Evolutionary conservation across 345 rosid genomes (phyloP), one percentile per base, ranked within the genome.

Genomic region (Populus nigra): DNA sequence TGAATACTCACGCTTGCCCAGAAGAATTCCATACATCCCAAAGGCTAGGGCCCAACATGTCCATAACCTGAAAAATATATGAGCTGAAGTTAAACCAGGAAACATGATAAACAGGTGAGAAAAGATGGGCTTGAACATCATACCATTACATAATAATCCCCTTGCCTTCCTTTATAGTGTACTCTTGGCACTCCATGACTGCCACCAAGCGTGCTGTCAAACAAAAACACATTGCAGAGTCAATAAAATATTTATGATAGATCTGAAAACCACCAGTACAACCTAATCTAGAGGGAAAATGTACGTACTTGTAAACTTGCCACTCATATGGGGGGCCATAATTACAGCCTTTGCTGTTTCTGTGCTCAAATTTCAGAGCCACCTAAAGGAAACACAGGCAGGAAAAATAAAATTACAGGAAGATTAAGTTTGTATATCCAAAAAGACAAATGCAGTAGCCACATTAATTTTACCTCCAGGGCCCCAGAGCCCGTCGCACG

Each of bases 181-280:
- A 82, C 85, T 59, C 67, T 78, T 13, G 85, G 85, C 70, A 82
- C 85, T 7, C 85, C 85, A 69, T 82, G 81, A 69, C 85, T 82
- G 31, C 85, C 99, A 80, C 99, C 99, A 68, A 96, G 92, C 63
- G 94, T 86, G 85, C 98, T 96, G 90, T 75, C 78, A 39, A 88
- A 61, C 63, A 74, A 61, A 73, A 53, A 41, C 68, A 31, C 27
- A 49, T n/a, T 17, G 29, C 68, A 69, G 38, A 63, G 35, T 74
- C 11, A 65, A 27, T 41, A 69, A 75, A 69, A 61, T 7, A 75
- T 41, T 9, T 35, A 55, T 33, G 33, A n/a, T 36, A 73, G 75
- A 41, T 33, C 29, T 20, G 45, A 68, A 18, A 47, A 29, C 25
- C 15, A 49, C 57, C 79, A 10, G 63, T 71, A 71, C 76, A 76